Evolutionary conservation across 1,139 yeast genomes (phyloP), one percentile per base, ranked within the genome.

Genomic region (Hemisphaericaspora subhashii): DNA sequence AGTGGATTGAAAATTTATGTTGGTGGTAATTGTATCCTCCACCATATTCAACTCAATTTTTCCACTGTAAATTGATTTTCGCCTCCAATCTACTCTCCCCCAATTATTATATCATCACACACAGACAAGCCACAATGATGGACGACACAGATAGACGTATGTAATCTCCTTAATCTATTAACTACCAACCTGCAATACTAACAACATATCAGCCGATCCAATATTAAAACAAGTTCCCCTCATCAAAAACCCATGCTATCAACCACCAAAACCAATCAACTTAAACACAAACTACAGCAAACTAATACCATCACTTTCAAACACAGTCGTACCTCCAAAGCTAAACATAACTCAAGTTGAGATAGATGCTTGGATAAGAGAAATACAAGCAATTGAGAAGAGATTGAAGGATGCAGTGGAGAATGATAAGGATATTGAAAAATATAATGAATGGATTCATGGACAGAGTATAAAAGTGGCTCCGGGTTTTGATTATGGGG

Each of bases 231-330:
- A 79, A 46, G 74, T 81, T 1, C 86, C 87, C 0, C 64, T 81
- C 33, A 72, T 79, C 11, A 68, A 75, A 34, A 77, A 81, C 39
- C 85, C 83, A 0, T 61, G 66, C 17, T 71, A 64, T 47, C 74
- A 70, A 41, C 79, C 83, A 0, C 85, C 86, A 3, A 77, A 72
- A 47, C 77, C 85, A 2, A 68, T 80, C 23, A 72, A 79, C 3
- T 62, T 81, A 28, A 77, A 81, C 29, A 60, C 72, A 38, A 74
- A 74, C 47, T 81, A 75, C 55, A 66, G 63, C 41, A 68, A 68
- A 46, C 50, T 72, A 21, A 52, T 71, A 18, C 68, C 74, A 2
- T 58, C 64, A 6, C 46, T 71, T 22, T 46, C 66, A 5, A 50
- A 41, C 8, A 58, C 69, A 1, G 68, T 66, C 12, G 51, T 62